Conservation (phyloP, 176 grass and related monocot genomes). For the Phyllostachys edulis region DNA sequence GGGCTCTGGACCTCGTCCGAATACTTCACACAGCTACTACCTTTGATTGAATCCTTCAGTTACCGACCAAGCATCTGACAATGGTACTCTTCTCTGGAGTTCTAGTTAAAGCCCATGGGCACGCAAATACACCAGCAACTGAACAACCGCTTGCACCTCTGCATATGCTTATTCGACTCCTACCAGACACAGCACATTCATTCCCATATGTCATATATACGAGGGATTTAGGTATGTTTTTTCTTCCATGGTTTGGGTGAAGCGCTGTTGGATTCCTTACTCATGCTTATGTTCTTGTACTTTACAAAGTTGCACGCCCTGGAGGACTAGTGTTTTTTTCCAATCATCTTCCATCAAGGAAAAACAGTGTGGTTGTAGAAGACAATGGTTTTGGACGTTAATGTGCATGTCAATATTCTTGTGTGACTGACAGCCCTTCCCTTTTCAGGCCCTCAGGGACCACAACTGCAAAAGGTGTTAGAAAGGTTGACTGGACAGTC, state of each 20-base stretch:
- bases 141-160: background rate
- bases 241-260: background rate
- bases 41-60: too few species aligned
- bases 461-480: slow-evolving; percentile 82
- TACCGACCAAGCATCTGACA: too few species aligned
- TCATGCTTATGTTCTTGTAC: background rate
- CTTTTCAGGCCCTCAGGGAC: slow-evolving; percentile 74
- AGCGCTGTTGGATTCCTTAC: background rate
- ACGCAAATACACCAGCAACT: background rate
- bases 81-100: background rate
- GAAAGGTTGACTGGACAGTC: slow-evolving; percentile 81
- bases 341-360: background rate
- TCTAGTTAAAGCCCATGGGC: background rate
- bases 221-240: background rate
- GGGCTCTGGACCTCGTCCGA: too few species aligned
- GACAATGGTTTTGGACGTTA: background rate
- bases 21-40: too few species aligned
- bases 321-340: background rate
- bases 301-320: background rate
- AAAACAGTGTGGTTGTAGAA: background rate
- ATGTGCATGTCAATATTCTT: background rate
- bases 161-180: background rate
- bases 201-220: background rate
- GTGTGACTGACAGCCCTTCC: slow-evolving; percentile 16
- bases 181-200: background rate